Percentiles rank a stretch among this genome's conserved stretches.
Evolutionary conservation across 73 alveolate genomes (phyloP).

Genomic region (Paramecium tetraurelia): DNA sequence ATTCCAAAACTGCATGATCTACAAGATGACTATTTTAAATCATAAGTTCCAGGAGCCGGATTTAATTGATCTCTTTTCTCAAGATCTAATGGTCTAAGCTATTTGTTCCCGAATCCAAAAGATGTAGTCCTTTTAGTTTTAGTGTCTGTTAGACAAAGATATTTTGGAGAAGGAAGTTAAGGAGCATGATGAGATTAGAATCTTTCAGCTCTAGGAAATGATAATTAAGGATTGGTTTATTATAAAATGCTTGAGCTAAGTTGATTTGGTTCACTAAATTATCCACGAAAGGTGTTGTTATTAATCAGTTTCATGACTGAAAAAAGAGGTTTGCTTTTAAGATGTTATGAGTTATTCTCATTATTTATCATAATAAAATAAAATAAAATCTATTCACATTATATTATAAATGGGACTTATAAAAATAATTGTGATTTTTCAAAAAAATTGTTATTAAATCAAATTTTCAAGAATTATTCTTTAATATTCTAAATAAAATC

Average conservation of each 20-base stretch:
- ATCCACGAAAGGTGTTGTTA: not conserved
- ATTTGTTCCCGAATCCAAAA: not conserved
- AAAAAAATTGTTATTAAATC: too few species aligned
- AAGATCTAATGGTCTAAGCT: not conserved
- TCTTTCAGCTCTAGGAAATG: slow-evolving; percentile 22
- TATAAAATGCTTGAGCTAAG: not conserved
- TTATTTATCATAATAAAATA: not conserved
- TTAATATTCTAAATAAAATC: too few species aligned
- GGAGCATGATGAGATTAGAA: slow-evolving; percentile 2
- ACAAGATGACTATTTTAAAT: not conserved
- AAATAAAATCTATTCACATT: not conserved
- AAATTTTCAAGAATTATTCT: too few species aligned
- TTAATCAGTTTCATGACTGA: not conserved
- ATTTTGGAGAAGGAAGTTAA: not conserved
- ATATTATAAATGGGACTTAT: not conserved
- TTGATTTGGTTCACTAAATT: slow-evolving; percentile 15
- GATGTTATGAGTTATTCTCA: not conserved
- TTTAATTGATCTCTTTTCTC: slow-evolving; percentile 8
- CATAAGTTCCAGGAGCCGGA: slow-evolving; percentile 45
- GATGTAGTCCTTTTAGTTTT: not conserved
- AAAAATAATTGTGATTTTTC: not conserved
- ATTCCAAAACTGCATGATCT: not conserved
- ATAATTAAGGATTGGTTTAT: not conserved
- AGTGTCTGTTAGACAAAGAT: not conserved
- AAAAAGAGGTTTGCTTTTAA: not conserved